Percentiles rank a stretch among this genome's conserved stretches.
Evolutionary conservation across 2,329 filamentous ascomycete genomes (phyloP).

Genomic region (Cercospora sp.): DNA sequence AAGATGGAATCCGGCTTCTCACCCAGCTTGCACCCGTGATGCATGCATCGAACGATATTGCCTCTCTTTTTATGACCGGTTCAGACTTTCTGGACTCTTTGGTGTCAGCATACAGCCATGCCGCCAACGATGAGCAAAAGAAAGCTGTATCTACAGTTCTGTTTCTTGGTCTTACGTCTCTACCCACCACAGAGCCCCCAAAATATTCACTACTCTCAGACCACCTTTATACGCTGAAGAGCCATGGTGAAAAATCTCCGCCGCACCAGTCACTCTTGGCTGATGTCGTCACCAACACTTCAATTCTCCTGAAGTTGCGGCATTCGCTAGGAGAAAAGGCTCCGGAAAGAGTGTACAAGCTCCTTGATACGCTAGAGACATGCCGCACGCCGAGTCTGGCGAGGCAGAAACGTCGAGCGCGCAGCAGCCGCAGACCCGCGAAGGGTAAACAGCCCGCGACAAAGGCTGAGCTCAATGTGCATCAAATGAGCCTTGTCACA

Average conservation of each 20-base stretch:
- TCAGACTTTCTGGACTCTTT: slow-evolving; percentile 85
- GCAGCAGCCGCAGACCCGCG: slow-evolving; percentile 67
- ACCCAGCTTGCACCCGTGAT: slow-evolving; percentile 64
- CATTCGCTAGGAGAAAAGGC: slow-evolving; percentile 55
- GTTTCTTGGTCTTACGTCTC: slow-evolving; percentile 72
- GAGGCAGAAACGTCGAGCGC: slow-evolving; percentile 53
- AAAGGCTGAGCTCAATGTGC: slow-evolving; percentile 64
- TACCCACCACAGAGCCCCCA: slow-evolving; percentile 65
- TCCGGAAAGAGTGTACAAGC: slow-evolving; percentile 58
- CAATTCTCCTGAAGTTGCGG: slow-evolving; percentile 65
- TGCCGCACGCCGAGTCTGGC: slow-evolving; percentile 59
- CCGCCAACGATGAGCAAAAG: slow-evolving; percentile 60
- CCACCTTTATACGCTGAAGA: slow-evolving; percentile 77
- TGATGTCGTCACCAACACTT: slow-evolving; percentile 78
- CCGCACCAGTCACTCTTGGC: slow-evolving; percentile 66
- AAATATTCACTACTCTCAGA: slow-evolving; percentile 77
- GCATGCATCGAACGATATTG: slow-evolving; percentile 58
- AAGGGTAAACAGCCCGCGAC: slow-evolving; percentile 52
- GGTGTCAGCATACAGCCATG: slow-evolving; percentile 63
- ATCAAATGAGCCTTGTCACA: slow-evolving; percentile 79
- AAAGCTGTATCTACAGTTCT: slow-evolving; percentile 69
- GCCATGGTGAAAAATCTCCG: slow-evolving; percentile 63
- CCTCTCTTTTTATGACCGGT: slow-evolving; percentile 71
- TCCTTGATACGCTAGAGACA: slow-evolving; percentile 60
- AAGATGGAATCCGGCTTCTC: slow-evolving; percentile 40